Evolutionary conservation across 2,329 filamentous ascomycete species (phyloP).

Genomic region (Ophiocordyceps sinensis): DNA sequence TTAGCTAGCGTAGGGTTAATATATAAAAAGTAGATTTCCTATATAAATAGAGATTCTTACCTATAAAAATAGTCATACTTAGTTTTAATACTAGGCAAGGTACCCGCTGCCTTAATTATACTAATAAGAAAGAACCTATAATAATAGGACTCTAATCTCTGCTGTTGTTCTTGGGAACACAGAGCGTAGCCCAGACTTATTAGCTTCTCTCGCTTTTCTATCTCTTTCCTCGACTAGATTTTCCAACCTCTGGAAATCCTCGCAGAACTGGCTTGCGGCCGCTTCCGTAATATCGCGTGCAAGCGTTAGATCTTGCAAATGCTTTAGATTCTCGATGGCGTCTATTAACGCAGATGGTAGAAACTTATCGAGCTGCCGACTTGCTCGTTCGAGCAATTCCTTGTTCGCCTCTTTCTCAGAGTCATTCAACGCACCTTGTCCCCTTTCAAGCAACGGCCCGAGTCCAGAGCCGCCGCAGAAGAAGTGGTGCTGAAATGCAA

Average conservation of each 20-base stretch:
- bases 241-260: conserved; percentile 58
- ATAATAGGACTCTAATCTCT: conserved; percentile 45
- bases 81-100: too few species aligned
- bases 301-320: conserved; percentile 56
- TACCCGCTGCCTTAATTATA: too few species aligned
- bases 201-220: conserved; percentile 11
- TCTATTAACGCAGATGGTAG: conserved; percentile 88
- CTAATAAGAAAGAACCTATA: conserved; percentile 7
- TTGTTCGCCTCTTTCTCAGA: conserved; percentile 29
- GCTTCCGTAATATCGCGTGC: conserved; percentile 67
- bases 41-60: too few species aligned
- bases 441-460: conserved; percentile 42
- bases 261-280: conserved; percentile 71
- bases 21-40: too few species aligned
- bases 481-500: conserved; percentile 55
- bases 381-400: conserved; percentile 45
- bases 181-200: conserved; percentile 11
- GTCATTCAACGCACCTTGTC: conserved; percentile 21
- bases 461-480: conserved; percentile 66
- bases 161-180: conserved; percentile 45
- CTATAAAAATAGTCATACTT: too few species aligned
- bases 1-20: too few species aligned
- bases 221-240: conserved; percentile 30
- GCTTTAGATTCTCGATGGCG: conserved; percentile 65
- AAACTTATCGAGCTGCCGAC: conserved; percentile 76